Evolutionary conservation across 768 basidiomycete species (phyloP).

Genomic region (Grammothele lineata): DNA sequence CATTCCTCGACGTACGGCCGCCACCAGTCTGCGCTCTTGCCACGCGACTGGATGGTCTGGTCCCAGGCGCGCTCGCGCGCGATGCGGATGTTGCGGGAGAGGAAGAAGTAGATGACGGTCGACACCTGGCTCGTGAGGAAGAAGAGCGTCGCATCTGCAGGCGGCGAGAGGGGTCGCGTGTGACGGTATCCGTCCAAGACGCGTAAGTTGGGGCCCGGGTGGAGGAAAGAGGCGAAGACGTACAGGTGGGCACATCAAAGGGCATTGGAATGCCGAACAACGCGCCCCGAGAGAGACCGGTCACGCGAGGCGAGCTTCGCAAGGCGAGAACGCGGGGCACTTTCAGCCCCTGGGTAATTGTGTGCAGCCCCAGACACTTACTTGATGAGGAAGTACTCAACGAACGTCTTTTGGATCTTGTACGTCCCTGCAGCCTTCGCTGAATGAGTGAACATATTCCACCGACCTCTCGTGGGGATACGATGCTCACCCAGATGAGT

Average conservation of each 20-base stretch:
- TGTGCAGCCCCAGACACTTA: slow-evolving; percentile 24
- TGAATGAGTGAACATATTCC: not conserved
- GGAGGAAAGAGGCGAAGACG: slow-evolving; percentile 5
- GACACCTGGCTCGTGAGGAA: slow-evolving; percentile 74
- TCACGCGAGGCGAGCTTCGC: slow-evolving; percentile 55
- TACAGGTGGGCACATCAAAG: slow-evolving; percentile 69
- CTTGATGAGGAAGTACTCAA: slow-evolving; percentile 62
- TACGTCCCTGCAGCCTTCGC: slow-evolving; percentile 63
- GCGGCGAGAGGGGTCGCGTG: no score
- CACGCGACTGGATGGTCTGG: slow-evolving; percentile 79
- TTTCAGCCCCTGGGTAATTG: no score
- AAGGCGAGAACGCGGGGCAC: no score
- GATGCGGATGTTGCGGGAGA: slow-evolving; percentile 76
- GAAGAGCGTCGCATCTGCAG: slow-evolving; percentile 66
- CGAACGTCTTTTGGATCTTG: slow-evolving; percentile 63
- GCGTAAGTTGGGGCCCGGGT: no score
- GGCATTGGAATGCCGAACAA: slow-evolving; percentile 64
- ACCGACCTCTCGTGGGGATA: not conserved
- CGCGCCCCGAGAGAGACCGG: slow-evolving; percentile 57
- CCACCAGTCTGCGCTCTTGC: slow-evolving; percentile 84
- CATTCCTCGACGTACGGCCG: slow-evolving; percentile 79
- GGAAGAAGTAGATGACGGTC: slow-evolving; percentile 74
- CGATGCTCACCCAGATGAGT: slow-evolving; percentile 58
- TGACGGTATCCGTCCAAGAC: slow-evolving; percentile 1
- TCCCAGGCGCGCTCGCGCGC: slow-evolving; percentile 76